phyloP scores from a whole-genome alignment of 2,329 filamentous ascomycete species.

The Sporothrix brasiliensis region DNA sequence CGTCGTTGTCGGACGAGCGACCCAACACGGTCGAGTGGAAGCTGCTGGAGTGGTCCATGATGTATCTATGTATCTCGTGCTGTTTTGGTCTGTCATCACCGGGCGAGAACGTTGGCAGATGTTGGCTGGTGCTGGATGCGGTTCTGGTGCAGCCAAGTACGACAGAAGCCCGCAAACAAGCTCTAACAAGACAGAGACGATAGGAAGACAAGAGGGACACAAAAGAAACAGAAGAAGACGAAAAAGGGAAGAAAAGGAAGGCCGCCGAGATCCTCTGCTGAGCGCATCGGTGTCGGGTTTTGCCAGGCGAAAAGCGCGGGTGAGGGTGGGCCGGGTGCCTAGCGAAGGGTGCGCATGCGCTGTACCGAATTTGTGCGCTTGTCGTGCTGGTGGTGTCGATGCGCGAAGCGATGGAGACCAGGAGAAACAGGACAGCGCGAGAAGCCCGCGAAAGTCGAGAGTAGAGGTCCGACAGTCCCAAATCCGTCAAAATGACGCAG shows the following conservation, averaged over 20 bases:
- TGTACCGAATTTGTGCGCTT: slow-evolving; percentile 6
- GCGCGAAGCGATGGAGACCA: slow-evolving; percentile 22
- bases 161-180: background rate
- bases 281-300: slow-evolving; percentile 17
- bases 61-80: slow-evolving; percentile 16
- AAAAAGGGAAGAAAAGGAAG: background rate
- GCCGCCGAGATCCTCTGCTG: background rate
- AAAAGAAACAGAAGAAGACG: background rate
- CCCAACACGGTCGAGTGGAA: slow-evolving; percentile 57
- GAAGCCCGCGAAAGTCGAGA: slow-evolving; percentile 11
- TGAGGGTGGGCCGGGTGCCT: background rate
- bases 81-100: background rate
- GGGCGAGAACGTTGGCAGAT: background rate
- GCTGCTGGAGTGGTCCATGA: slow-evolving; percentile 51
- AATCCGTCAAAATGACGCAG: background rate
- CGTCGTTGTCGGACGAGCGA: slow-evolving; percentile 47
- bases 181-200: background rate
- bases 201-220: background rate
- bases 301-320: slow-evolving; percentile 5
- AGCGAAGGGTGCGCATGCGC: background rate
- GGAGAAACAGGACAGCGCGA: background rate
- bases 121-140: background rate
- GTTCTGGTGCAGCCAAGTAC: slow-evolving; percentile 27
- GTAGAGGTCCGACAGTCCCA: background rate
- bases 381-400: slow-evolving; percentile 17